These are phyloP conservation scores for Ustulina deusta DNA, from an alignment of 2,329 filamentous ascomycete species.

Conservation along the genomic window DNA sequence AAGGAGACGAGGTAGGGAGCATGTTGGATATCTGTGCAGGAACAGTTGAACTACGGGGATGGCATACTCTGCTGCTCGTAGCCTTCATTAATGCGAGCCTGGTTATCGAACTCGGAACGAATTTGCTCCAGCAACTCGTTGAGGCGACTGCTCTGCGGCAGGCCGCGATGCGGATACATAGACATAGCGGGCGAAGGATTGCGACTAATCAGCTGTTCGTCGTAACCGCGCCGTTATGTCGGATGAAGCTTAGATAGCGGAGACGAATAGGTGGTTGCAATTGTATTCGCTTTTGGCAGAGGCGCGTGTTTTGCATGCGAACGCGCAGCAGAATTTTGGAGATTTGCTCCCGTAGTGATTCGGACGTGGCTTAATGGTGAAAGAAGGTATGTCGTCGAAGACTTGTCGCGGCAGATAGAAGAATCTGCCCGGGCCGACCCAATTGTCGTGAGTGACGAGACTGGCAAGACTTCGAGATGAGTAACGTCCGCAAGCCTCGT, in stretches of 20 bases:
- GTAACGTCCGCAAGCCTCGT: slow-evolving; percentile 43
- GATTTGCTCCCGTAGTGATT: slow-evolving; percentile 13
- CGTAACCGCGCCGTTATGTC: slow-evolving; percentile 3
- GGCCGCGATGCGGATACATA: slow-evolving; percentile 93
- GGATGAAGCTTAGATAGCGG: background rate
- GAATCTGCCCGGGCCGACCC: slow-evolving; percentile 26
- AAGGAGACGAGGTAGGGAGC: background rate
- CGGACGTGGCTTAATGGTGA: slow-evolving; percentile 4
- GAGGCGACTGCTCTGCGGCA: slow-evolving; percentile 76
- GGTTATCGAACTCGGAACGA: slow-evolving; percentile 88
- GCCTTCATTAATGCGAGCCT: slow-evolving; percentile 82
- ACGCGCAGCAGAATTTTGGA: slow-evolving; percentile 28
- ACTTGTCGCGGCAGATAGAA: slow-evolving; percentile 9
- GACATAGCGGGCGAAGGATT: slow-evolving; percentile 60
- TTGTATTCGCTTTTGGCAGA: slow-evolving; percentile 6
- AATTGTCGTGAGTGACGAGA: slow-evolving; percentile 41
- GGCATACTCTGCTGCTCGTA: slow-evolving; percentile 94
- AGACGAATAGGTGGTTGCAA: background rate
- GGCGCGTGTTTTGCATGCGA: slow-evolving; percentile 8
- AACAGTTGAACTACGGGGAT: background rate
- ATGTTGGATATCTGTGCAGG: background rate
- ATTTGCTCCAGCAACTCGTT: slow-evolving; percentile 94
- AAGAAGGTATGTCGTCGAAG: background rate
- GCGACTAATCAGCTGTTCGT: slow-evolving; percentile 2
- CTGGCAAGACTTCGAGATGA: slow-evolving; percentile 39